Evolutionary conservation across 2,329 filamentous ascomycete genomes (phyloP).

Genomic region (Pseudogymnoascus sp.): DNA sequence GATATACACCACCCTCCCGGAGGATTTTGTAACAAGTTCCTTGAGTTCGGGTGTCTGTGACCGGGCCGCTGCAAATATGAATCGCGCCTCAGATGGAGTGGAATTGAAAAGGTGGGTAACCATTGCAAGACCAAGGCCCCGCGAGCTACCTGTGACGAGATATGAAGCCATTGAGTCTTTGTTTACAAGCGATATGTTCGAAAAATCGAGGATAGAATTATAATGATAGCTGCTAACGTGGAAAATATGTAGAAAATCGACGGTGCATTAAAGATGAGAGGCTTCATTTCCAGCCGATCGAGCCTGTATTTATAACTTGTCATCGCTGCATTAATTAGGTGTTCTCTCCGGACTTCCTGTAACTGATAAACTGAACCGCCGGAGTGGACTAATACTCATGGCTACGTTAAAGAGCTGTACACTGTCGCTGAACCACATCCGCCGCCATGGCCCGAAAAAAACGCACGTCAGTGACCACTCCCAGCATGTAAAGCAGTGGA

Average conservation of each 20-base stretch:
- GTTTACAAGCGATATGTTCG: not conserved
- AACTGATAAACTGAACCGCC: not conserved
- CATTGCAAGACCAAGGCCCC: slow-evolving; percentile 21
- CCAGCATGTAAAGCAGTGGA: not conserved
- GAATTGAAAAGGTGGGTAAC: slow-evolving; percentile 17
- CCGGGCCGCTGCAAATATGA: not conserved
- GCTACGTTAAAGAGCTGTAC: not conserved
- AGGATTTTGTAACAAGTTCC: not conserved
- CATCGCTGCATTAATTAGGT: not conserved
- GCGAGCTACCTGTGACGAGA: slow-evolving; percentile 19
- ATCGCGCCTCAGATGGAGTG: not conserved
- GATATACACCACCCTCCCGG: not conserved
- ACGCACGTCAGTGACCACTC: not conserved
- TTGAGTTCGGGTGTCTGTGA: not conserved
- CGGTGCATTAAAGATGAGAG: not conserved
- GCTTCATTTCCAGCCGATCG: not conserved
- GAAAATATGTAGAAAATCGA: not conserved
- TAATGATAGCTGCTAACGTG: not conserved
- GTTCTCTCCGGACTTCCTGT: not conserved
- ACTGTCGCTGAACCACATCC: not conserved
- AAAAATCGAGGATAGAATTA: not conserved
- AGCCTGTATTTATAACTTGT: not conserved
- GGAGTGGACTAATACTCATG: not conserved
- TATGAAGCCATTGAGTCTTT: slow-evolving; percentile 14
- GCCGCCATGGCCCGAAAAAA: not conserved